Evolutionary conservation across 2,329 filamentous ascomycete species (phyloP).

Genomic region (Microsporum ferrugineum): DNA sequence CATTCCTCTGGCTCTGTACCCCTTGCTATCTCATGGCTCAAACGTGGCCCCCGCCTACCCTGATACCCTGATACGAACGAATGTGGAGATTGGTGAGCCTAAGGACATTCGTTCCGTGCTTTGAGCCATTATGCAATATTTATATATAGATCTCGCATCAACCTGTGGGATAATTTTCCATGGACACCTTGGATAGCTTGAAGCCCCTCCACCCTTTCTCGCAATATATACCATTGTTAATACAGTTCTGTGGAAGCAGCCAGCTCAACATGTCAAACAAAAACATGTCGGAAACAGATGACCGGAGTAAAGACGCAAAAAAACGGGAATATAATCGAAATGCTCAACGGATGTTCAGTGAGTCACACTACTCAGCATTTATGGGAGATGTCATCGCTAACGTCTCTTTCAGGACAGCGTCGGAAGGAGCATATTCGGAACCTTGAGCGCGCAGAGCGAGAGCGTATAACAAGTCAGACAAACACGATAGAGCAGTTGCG

Average conservation of each 20-base stretch:
- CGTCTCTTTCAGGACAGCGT: slow-evolving; percentile 26
- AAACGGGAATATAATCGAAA: slow-evolving; percentile 30
- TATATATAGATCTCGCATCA: too few species aligned
- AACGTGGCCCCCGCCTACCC: not conserved
- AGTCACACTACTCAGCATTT: slow-evolving; percentile 9
- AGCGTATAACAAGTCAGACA: slow-evolving; percentile 29
- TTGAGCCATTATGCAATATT: too few species aligned
- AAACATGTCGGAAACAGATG: slow-evolving; percentile 22
- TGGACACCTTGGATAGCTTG: too few species aligned
- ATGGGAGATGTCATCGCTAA: not conserved
- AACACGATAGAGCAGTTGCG: slow-evolving; percentile 34
- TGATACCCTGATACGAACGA: not conserved
- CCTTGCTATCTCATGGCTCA: not conserved
- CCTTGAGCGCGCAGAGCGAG: slow-evolving; percentile 33
- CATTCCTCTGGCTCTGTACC: not conserved
- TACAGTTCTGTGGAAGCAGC: too few species aligned
- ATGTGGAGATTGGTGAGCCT: not conserved
- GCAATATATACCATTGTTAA: too few species aligned
- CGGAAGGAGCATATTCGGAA: slow-evolving; percentile 37
- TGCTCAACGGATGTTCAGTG: slow-evolving; percentile 37
- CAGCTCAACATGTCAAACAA: not conserved
- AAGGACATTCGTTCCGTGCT: too few species aligned
- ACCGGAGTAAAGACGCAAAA: slow-evolving; percentile 17
- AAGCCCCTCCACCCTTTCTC: too few species aligned
- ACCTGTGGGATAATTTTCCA: too few species aligned